Conservation (phyloP, 768 basidiomycete species). For the Pisolithus sp. region DNA sequence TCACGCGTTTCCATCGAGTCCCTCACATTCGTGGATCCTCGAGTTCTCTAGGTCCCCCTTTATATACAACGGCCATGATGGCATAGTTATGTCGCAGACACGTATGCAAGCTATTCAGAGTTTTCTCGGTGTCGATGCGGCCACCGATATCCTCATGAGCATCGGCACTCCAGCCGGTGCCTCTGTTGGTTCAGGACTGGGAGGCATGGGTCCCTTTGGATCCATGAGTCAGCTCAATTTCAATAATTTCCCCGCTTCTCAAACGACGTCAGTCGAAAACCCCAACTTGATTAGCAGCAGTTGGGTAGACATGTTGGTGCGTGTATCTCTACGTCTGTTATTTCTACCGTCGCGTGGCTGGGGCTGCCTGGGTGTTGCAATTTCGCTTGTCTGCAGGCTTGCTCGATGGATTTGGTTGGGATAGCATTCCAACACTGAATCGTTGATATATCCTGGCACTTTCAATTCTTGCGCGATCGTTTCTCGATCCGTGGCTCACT, state of each 20-base stretch:
- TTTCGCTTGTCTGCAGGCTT: too few relatives aligned
- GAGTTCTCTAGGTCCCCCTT: slow-evolving; percentile 45
- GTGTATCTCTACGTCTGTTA: slow-evolving; percentile 4
- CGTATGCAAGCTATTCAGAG: slow-evolving; percentile 70
- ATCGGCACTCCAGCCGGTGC: slow-evolving; percentile 13
- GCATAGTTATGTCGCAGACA: slow-evolving; percentile 67
- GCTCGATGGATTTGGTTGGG: not conserved
- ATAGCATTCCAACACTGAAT: not conserved
- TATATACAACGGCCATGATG: slow-evolving; percentile 36
- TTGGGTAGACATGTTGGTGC: slow-evolving; percentile 27
- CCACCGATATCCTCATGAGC: slow-evolving; percentile 19
- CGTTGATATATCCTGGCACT: not conserved
- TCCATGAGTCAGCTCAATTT: slow-evolving; percentile 22
- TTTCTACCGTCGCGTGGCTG: not conserved
- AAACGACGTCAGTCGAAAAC: slow-evolving; percentile 10
- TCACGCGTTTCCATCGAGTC: slow-evolving; percentile 16
- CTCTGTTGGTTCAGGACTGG: slow-evolving; percentile 12
- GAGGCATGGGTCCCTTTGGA: slow-evolving; percentile 20
- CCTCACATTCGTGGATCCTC: slow-evolving; percentile 51
- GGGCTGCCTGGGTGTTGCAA: too few relatives aligned
- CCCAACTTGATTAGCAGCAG: slow-evolving; percentile 6
- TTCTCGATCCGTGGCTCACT: not conserved
- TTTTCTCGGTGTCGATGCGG: slow-evolving; percentile 37
- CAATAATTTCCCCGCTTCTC: slow-evolving; percentile 18
- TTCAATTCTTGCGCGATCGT: not conserved